These are phyloP conservation scores for Arabidopsis arenosa DNA, from an alignment of 345 rosid species.

Conservation along the genomic window DNA sequence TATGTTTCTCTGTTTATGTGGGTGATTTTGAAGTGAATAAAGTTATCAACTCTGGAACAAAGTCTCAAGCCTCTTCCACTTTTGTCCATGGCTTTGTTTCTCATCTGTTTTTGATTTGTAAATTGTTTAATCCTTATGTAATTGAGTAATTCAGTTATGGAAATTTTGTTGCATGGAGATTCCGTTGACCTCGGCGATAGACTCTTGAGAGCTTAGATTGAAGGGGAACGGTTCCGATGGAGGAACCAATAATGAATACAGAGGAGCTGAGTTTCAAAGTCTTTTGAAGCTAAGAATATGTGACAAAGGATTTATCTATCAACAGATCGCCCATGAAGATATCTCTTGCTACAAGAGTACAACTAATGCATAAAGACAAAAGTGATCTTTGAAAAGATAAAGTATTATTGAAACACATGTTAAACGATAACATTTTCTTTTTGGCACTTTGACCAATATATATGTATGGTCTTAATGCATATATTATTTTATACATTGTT, in stretches of 20 bases:
- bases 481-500: not conserved
- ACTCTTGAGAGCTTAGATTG: not conserved
- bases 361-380: not conserved
- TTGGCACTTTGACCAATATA: not conserved
- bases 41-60: too few species aligned
- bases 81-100: too few species aligned
- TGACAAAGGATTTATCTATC: not conserved
- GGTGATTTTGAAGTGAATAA: too few species aligned
- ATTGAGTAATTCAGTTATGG: too few species aligned
- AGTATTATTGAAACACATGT: not conserved
- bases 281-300: not conserved
- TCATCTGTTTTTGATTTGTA: too few species aligned
- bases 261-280: not conserved
- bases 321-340: not conserved
- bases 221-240: not conserved
- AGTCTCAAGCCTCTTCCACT: too few species aligned
- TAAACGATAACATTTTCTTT: not conserved
- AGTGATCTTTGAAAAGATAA: not conserved
- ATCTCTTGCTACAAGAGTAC: not conserved
- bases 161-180: not conserved
- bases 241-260: not conserved
- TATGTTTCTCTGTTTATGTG: too few species aligned
- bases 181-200: not conserved
- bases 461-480: not conserved
- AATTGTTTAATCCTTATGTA: too few species aligned